Percentiles rank a stretch among this genome's conserved stretches.
Evolutionary conservation across 345 rosid species (phyloP).

Genomic region (Eucalyptus cloeziana): DNA sequence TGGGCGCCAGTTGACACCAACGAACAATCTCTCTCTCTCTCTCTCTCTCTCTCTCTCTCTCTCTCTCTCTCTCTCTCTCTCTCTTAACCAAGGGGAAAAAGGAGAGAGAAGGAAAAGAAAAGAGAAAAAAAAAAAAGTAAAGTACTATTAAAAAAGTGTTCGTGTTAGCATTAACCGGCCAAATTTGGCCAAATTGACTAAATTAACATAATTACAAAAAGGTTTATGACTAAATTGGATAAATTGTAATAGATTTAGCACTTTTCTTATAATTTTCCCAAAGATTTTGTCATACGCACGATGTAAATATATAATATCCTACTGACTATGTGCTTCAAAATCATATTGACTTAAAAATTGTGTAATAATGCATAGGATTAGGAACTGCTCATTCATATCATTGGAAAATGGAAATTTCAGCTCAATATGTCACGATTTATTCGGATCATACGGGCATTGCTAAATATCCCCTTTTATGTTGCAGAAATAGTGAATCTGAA

Average conservation of each 20-base stretch:
- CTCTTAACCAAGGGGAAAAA: no score
- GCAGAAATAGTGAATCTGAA: not conserved
- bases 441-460: not conserved
- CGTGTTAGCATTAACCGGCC: fast-evolving
- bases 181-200: no score
- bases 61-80: no score
- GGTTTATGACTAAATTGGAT: fast-evolving
- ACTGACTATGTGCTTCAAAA: not conserved
- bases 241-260: no score
- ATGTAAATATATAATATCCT: not conserved
- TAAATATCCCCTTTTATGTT: not conserved
- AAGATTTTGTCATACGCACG: not conserved
- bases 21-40: no score
- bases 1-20: no score
- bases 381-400: not conserved
- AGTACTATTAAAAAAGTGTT: no score
- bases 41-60: no score
- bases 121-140: no score
- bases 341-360: not conserved
- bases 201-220: no score
- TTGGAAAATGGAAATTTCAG: not conserved
- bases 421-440: not conserved
- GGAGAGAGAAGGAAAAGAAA: no score
- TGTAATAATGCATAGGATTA: not conserved
- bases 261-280: no score